Percentiles rank a stretch among this genome's conserved stretches.
These are phyloP conservation scores for Vitis hybrid DNA, from an alignment of 177 flowering plant species.

Conservation along the genomic window DNA sequence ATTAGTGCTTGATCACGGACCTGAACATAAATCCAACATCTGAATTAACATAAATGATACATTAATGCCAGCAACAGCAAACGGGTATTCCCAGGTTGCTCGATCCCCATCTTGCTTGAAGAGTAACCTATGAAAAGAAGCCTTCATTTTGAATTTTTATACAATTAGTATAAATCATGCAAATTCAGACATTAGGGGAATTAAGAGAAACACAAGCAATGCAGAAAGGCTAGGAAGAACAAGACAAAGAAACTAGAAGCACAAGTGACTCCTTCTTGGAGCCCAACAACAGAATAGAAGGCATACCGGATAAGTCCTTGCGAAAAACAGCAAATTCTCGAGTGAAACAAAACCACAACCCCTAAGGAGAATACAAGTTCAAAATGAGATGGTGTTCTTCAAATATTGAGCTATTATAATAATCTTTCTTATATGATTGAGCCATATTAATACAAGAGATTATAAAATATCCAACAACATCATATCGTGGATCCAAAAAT, in stretches of 20 bases:
- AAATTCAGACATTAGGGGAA: constrained; percentile 12
- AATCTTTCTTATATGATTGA: too few relatives aligned
- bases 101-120: constrained; percentile 75
- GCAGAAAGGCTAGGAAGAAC: neutral
- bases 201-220: neutral
- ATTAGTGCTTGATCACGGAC: constrained; percentile 22
- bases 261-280: neutral
- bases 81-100: constrained; percentile 96
- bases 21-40: constrained; percentile 78
- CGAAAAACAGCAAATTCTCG: constrained; percentile 89
- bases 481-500: too few relatives aligned
- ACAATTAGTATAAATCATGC: constrained; percentile 42
- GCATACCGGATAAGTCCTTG: constrained; percentile 82
- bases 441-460: too few relatives aligned
- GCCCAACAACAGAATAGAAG: constrained; percentile 2
- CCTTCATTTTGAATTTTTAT: constrained; percentile 66
- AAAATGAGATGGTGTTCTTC: constrained; percentile 1
- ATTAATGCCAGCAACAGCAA: constrained; percentile 98
- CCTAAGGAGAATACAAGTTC: constrained; percentile 40
- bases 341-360: constrained; percentile 94
- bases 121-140: constrained; percentile 81
- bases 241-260: neutral
- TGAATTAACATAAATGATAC: constrained; percentile 88
- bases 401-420: neutral
- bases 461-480: too few relatives aligned